These are phyloP conservation scores for Penicillium parvum DNA, from an alignment of 495 filamentous ascomycete genomes.

Conservation along the genomic window DNA sequence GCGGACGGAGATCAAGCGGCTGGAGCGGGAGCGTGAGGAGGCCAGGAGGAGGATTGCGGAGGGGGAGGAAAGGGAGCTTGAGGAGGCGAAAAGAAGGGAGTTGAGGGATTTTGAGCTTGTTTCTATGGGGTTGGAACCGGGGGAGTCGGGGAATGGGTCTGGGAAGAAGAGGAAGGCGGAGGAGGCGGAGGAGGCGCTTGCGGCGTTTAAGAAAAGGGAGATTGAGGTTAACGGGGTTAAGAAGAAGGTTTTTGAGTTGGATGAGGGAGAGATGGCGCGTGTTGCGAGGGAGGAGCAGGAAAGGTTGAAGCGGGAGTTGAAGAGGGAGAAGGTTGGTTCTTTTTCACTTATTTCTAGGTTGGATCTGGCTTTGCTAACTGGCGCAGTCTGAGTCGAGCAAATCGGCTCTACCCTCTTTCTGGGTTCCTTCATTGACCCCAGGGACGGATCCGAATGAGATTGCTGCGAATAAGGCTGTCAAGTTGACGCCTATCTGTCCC, in stretches of 20 bases:
- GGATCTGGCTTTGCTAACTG: constrained; percentile 9
- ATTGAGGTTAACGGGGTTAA: constrained; percentile 53
- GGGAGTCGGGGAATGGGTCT: constrained; percentile 2
- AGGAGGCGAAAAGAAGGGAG: constrained; percentile 32
- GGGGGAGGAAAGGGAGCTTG: constrained; percentile 35
- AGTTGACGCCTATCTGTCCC: constrained; percentile 75
- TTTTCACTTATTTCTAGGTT: background rate
- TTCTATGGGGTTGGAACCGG: constrained; percentile 40
- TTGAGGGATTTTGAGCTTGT: constrained; percentile 39
- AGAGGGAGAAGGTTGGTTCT: constrained; percentile 64
- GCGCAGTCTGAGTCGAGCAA: constrained; percentile 50
- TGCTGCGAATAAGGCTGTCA: constrained; percentile 54
- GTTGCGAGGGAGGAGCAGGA: constrained; percentile 66
- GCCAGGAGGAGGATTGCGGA: constrained; percentile 37
- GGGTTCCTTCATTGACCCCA: constrained; percentile 88
- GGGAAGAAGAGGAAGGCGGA: constrained; percentile 27
- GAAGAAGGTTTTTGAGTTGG: constrained; percentile 65
- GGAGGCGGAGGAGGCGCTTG: constrained; percentile 25
- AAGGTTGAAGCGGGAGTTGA: constrained; percentile 62
- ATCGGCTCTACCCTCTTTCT: constrained; percentile 83
- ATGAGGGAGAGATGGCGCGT: constrained; percentile 71
- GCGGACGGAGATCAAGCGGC: constrained; percentile 84
- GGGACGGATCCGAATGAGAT: constrained; percentile 45
- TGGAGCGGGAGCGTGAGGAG: constrained; percentile 62
- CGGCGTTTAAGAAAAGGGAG: constrained; percentile 54